Evolutionary conservation across 345 rosid genomes (phyloP), one percentile per base, ranked within the genome.

Genomic region (Citrus unshiu): DNA sequence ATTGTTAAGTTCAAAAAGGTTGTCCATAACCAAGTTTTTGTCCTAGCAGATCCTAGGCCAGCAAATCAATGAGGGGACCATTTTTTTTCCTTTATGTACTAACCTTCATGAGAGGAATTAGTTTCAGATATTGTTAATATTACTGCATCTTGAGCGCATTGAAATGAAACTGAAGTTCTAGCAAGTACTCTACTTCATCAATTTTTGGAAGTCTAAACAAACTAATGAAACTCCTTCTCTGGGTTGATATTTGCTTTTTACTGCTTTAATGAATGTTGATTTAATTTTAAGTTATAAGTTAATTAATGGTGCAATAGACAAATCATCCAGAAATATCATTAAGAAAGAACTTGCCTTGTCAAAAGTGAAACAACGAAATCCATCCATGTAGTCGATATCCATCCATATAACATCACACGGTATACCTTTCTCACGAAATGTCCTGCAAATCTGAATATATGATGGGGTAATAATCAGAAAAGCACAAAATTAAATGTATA

Each of bases 341-440:
- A 43, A 54, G 68, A 22, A 21, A 66, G 59, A 72, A 77, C 90
- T 79, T 87, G 83, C 98, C 97, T 91, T 79, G 86, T 93, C 92
- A 68, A 95, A 91, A 80, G 98, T 95, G 85, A 95, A 95, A 91
- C 98, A 95, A 64, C 98, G 90, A 82, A 93, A 95, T 12, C 95
- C 94, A 81, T 95, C 98, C 98, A 95, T 95, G 86, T 95, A 95
- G 82, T 95, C 98, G 79, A 95, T 95, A 81, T 95, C 98, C 98
- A 95, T 93, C 98, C 98, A 95, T 85, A 95, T 84, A 74, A 91
- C 98, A 77, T 95, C 98, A 82, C 93, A 80, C 46, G 98, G 98
- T 77, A 95, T 93, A 66, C 80, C 89, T 87, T 95, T 95, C 80
- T 93, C 88, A 60, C 98, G 89, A 84, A 93, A 95, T 68, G 85